phyloP scores from a whole-genome alignment of 306 rosid species.

The Cicer judaicum region DNA sequence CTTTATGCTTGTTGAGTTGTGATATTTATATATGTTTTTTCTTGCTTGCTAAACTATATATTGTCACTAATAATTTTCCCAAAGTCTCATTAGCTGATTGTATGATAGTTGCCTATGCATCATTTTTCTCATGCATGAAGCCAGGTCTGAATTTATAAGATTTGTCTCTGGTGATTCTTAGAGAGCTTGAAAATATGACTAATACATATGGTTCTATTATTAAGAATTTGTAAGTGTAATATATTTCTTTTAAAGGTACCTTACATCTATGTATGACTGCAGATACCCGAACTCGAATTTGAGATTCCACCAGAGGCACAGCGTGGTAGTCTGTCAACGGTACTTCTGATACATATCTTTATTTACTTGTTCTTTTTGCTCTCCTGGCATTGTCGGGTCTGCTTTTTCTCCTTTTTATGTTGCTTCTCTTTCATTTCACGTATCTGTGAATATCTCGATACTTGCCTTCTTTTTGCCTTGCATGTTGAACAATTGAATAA shows the following conservation, averaged over 20 bases:
- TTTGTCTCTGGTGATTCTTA: conserved; percentile 10
- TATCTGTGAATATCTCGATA: background rate
- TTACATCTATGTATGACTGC: conserved; percentile 47
- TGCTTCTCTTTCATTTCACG: conserved; percentile 16
- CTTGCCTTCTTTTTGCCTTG: background rate
- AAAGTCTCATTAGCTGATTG: conserved; percentile 1
- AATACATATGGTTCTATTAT: conserved; percentile 19
- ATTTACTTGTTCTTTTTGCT: conserved; percentile 13
- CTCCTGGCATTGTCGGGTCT: conserved; percentile 11
- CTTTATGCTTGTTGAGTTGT: background rate
- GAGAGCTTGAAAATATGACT: background rate
- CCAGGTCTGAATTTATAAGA: background rate
- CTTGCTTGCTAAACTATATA: conserved; percentile 13
- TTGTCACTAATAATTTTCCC: background rate
- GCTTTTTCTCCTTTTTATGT: background rate
- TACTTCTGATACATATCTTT: conserved; percentile 47
- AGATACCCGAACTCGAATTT: conserved; percentile 93
- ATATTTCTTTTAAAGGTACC: conserved; percentile 23
- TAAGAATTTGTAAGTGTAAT: conserved; percentile 12
- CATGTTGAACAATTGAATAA: background rate
- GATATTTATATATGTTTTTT: background rate
- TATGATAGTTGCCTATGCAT: background rate
- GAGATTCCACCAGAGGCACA: conserved; percentile 98
- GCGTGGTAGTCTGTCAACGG: conserved; percentile 89
- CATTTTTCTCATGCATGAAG: conserved; percentile 23